Percentiles rank a stretch among this genome's conserved stretches.
Conservation (phyloP, 2,329 filamentous ascomycete genomes). For the Phyllosticta citriasiana region DNA sequence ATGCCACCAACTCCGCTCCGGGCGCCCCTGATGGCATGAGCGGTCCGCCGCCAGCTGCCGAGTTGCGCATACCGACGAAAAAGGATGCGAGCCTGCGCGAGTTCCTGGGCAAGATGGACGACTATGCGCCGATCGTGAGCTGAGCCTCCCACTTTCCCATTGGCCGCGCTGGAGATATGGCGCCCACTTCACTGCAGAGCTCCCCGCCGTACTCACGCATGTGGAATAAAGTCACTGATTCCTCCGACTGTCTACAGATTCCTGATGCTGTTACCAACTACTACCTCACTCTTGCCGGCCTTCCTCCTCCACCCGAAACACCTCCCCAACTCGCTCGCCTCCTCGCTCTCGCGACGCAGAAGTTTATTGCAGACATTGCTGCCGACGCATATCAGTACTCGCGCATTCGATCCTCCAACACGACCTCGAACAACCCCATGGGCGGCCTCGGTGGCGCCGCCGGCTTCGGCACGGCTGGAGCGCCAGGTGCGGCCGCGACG, state of each 20-base stretch:
- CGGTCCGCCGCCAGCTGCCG: conserved; percentile 36
- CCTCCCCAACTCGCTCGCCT: conserved; percentile 85
- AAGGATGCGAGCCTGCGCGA: conserved; percentile 91
- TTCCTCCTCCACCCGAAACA: conserved; percentile 84
- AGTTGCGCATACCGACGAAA: conserved; percentile 61
- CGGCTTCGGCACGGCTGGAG: conserved; percentile 56
- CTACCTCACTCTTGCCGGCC: conserved; percentile 91
- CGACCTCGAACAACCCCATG: conserved; percentile 83
- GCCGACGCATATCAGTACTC: conserved; percentile 97
- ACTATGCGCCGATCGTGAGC: conserved; percentile 90
- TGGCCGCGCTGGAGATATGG: too few relatives aligned
- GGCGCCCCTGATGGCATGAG: conserved; percentile 27
- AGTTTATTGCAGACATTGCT: conserved; percentile 95
- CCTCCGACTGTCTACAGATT: conserved; percentile 49
- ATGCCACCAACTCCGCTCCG: background rate
- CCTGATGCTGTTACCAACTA: conserved; percentile 96
- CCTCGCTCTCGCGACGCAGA: conserved; percentile 93
- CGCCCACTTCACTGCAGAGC: background rate
- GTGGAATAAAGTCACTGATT: background rate
- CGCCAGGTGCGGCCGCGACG: conserved; percentile 41
- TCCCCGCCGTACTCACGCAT: background rate
- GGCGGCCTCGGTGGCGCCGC: conserved; percentile 70
- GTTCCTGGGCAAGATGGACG: conserved; percentile 93
- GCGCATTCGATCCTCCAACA: conserved; percentile 87
- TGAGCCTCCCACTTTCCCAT: background rate